phyloP scores from a whole-genome alignment of 163 green algal species.

The Picocystis sp. region DNA sequence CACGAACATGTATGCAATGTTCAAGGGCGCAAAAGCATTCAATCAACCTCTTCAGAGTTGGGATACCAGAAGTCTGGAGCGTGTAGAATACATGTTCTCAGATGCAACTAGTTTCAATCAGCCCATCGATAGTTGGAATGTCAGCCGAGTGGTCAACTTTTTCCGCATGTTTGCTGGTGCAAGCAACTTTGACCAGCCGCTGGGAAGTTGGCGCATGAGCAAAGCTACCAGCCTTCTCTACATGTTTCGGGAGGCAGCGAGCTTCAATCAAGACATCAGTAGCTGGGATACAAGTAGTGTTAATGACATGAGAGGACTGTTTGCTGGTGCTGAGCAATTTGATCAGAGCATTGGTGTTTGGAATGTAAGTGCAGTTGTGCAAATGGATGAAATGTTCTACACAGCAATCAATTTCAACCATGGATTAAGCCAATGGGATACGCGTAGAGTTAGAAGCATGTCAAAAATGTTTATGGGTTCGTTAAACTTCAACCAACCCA shows the following conservation, averaged over 20 bases:
- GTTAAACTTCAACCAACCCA: too few relatives aligned
- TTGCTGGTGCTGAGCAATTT: neutral
- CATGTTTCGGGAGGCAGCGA: too few relatives aligned
- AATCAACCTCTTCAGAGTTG: neutral
- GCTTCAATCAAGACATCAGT: neutral
- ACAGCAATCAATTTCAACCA: too few relatives aligned
- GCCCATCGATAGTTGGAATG: constrained; percentile 2
- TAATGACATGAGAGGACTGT: neutral
- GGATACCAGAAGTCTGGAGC: constrained; percentile 3
- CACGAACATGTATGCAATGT: constrained; percentile 1
- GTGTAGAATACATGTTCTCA: constrained; percentile 8
- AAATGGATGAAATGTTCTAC: too few relatives aligned
- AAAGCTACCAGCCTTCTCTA: neutral
- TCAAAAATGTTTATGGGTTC: too few relatives aligned
- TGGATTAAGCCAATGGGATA: too few relatives aligned
- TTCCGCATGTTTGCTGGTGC: constrained; percentile 8
- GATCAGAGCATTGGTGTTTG: too few relatives aligned
- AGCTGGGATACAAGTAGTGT: neutral
- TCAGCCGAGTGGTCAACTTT: constrained; percentile 5
- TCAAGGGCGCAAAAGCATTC: constrained; percentile 1
- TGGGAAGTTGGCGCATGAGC: constrained; percentile 3
- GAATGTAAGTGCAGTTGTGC: too few relatives aligned
- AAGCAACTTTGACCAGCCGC: constrained; percentile 5
- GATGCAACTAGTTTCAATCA: constrained; percentile 8
- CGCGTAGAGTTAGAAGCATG: too few relatives aligned